Conservation (phyloP, 441 rosid species). For the Omphalea diandra region DNA sequence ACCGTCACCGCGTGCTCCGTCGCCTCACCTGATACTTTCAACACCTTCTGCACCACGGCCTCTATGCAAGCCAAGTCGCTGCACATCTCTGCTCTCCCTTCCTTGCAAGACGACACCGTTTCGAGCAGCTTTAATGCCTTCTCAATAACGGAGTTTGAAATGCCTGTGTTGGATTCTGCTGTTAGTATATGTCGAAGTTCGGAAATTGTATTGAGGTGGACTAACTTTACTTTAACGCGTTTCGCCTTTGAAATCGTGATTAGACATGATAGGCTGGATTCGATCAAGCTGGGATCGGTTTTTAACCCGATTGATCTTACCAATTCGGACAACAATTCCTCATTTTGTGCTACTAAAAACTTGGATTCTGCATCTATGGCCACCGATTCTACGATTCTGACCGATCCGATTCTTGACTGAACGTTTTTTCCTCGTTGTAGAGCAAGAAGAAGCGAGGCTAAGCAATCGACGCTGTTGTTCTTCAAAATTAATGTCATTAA, state of each 20-base stretch:
- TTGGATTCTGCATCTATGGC: conserved; percentile 50
- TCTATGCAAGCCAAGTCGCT: conserved; percentile 42
- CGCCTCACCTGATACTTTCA: conserved; percentile 66
- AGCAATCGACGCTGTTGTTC: conserved; percentile 28
- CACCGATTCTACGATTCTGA: conserved; percentile 51
- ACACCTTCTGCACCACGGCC: conserved; percentile 57
- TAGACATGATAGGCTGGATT: conserved; percentile 54
- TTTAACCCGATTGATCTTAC: conserved; percentile 35
- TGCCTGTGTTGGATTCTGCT: conserved; percentile 27
- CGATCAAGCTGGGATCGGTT: conserved; percentile 46
- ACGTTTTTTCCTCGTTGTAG: conserved; percentile 35
- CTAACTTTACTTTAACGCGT: conserved; percentile 47
- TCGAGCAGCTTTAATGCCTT: conserved; percentile 69
- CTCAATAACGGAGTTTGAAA: conserved; percentile 40
- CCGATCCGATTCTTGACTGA: conserved; percentile 48
- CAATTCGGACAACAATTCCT: conserved; percentile 43
- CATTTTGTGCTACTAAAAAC: conserved; percentile 46
- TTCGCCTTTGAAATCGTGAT: conserved; percentile 46
- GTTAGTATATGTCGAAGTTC: conserved; percentile 42
- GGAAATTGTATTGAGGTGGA: conserved; percentile 33
- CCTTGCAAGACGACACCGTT: conserved; percentile 46
- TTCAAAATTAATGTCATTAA: conserved; percentile 39
- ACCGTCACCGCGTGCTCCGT: conserved; percentile 84
- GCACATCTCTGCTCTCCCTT: conserved; percentile 58
- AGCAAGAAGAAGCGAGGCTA: conserved; percentile 44